Evolutionary conservation across 495 filamentous ascomycete genomes (phyloP).

Genomic region (Hypoxylon intermedium): DNA sequence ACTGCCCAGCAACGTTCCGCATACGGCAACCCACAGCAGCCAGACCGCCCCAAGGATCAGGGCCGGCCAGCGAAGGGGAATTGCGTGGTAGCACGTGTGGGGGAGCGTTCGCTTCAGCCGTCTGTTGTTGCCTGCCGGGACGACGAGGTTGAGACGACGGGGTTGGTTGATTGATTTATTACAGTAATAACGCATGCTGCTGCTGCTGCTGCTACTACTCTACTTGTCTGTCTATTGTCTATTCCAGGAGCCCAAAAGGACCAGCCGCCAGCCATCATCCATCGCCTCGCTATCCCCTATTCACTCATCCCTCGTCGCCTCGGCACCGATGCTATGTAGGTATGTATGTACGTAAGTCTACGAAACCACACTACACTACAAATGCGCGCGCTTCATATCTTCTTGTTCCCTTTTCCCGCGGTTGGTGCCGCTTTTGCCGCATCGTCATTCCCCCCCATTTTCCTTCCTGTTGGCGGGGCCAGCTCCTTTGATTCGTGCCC

Average conservation of each 20-base stretch:
- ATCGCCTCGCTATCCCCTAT: no score
- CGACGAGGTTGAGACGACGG: background rate
- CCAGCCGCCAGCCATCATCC: no score
- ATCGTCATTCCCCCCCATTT: conserved; percentile 1
- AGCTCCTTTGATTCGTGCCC: conserved; percentile 34
- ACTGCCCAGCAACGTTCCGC: conserved; percentile 14
- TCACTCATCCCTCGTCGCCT: conserved; percentile 1
- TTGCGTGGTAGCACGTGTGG: conserved; percentile 30
- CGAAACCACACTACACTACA: no score
- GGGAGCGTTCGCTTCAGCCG: conserved; percentile 10
- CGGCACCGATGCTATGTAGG: conserved; percentile 5
- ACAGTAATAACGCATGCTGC: conserved; percentile 21
- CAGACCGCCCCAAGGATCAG: conserved; percentile 8
- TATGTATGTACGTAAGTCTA: no score
- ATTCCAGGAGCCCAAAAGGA: no score
- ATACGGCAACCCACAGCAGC: conserved; percentile 28
- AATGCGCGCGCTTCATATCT: background rate
- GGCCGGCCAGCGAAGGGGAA: background rate
- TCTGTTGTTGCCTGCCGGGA: conserved; percentile 15
- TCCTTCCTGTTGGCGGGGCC: conserved; percentile 6
- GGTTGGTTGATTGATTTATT: no score
- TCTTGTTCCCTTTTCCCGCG: conserved; percentile 23
- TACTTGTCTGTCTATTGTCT: no score
- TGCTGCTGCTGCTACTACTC: no score
- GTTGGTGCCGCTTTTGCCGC: conserved; percentile 34